Base-by-base conservation (phyloP, 306 rosid genomes). In the Corylus avellana region DNA sequence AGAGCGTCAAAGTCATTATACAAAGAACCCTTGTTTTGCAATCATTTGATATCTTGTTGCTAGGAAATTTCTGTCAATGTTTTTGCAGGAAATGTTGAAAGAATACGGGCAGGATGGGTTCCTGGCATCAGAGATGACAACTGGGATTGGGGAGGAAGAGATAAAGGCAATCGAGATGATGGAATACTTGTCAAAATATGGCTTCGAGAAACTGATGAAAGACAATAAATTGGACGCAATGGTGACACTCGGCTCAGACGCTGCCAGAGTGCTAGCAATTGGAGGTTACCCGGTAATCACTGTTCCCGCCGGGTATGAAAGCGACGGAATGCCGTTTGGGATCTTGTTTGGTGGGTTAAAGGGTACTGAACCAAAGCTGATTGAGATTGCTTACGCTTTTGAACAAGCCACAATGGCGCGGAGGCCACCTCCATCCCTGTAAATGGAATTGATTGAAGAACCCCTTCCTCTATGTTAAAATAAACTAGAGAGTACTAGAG, bases 251-350 rank as follows among this genome's bases (percentile, higher is more conserved):
- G 91, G 84, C 18, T 22, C 70, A 1, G 73, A 48, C 70, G 74
- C 20, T 55, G 4, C 82, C 1, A 4, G 27, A 2, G 14, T 86
- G 37, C 77, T 87, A 1, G 92, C 91, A 11, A 76, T 78, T 62
- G 91, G 92, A 71, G 91, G 91, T 0, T 88, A 78, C 54, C 92
- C 91, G 16, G 91, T 78, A 32, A 82, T 91, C 14, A 85, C 78
- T 48, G 84, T 89, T 54, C 91, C 91, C 1, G 88, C 79, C 32
- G 92, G 92, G 11, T 88, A 83, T 72, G 75, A 78, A 14, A 66
- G 56, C 5, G 16, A 64, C 11, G 87, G 87, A 32, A 63, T 77
- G 63, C 90, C 94, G 4, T 79, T 88, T 70, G 90, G 89, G 12
- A 78, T 88, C 9, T 54, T 47, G 25, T 88, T 88, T 72, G 88